Base-by-base conservation (phyloP, 176 grass and related monocot species). In the Zizania latifolia region DNA sequence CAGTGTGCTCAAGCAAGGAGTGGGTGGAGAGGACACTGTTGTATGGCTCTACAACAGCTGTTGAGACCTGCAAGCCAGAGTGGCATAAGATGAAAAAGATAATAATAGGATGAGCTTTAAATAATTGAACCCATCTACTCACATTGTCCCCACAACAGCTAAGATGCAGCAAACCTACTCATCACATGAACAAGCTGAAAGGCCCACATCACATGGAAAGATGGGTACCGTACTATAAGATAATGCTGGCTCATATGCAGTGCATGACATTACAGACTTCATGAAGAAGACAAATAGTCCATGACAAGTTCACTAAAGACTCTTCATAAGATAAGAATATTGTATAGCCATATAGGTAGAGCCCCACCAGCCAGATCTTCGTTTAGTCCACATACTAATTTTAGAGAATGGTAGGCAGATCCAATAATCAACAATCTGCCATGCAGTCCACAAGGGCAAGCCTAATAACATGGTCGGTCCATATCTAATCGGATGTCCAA, bases 41-140 rank as follows among this genome's bases (percentile, higher is more conserved):
- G 34, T 36, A 36, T 3, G 34, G 34, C 34, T 36, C 34, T 4
- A 36, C 34, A 36, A 36, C 34, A 4, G 34, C 3, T 3, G 34
- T 36, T 3, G 34, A 36, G 6, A 36, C 34, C 93, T 97, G 80
- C 40, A 82, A 81, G 39, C 60, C 73, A 89, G 62, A 75, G 81
- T 41, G 46, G 84, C 62, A 59, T 65, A 48, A 79, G 62, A 71
- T 62, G n/a, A n/a, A 87, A 59, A 61, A 65, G 59, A 68, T 62
- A 75, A n/a, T 6, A 0, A 63, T 70, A 34, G 13, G 26, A 4
- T 56, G 9, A 31, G 38, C 62, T 35, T 28, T 68, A 77, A 81
- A 78, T 34, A 24, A 85, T 66, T 2, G 0, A 44, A 40, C 50
- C 77, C 68, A 55, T 68, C 53, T 69, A 69, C 41, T 43, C 8